Conservation (phyloP, 2,329 filamentous ascomycete species). For the Colletotrichum caudatum region DNA sequence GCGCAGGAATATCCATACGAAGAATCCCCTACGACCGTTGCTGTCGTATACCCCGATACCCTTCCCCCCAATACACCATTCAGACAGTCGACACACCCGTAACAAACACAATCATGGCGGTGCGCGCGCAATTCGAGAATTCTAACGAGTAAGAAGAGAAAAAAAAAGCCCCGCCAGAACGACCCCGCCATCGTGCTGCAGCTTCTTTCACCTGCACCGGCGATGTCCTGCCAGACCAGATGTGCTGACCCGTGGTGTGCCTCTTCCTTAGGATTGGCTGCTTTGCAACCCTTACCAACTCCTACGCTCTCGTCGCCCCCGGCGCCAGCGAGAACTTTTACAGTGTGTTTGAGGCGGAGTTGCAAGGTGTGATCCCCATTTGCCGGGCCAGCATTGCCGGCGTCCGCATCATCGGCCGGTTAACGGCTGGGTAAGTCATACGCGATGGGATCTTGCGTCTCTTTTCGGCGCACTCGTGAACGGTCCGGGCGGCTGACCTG, state of each 20-base stretch:
- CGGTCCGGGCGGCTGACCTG: slow-evolving; percentile 34
- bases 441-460: neutral
- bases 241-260: slow-evolving; percentile 42
- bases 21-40: neutral
- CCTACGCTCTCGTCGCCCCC: slow-evolving; percentile 92
- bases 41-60: neutral
- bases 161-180: slow-evolving; percentile 45
- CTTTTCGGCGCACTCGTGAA: neutral
- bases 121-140: slow-evolving; percentile 85
- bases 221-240: slow-evolving; percentile 16
- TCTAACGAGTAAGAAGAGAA: slow-evolving; percentile 83
- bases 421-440: slow-evolving; percentile 83
- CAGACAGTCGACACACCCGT: slow-evolving; percentile 6
- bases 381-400: slow-evolving; percentile 97
- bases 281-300: slow-evolving; percentile 96
- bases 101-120: slow-evolving; percentile 65
- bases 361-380: slow-evolving; percentile 97
- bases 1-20: neutral
- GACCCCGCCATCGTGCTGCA: slow-evolving; percentile 43
- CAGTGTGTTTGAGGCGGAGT: slow-evolving; percentile 97
- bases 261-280: slow-evolving; percentile 83
- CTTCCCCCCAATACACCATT: neutral
- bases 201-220: slow-evolving; percentile 39
- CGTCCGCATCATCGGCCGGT: slow-evolving; percentile 92
- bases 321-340: slow-evolving; percentile 99